These are phyloP conservation scores for Aspergillus cristatus DNA, from an alignment of 495 filamentous ascomycete genomes.

Conservation along the genomic window DNA sequence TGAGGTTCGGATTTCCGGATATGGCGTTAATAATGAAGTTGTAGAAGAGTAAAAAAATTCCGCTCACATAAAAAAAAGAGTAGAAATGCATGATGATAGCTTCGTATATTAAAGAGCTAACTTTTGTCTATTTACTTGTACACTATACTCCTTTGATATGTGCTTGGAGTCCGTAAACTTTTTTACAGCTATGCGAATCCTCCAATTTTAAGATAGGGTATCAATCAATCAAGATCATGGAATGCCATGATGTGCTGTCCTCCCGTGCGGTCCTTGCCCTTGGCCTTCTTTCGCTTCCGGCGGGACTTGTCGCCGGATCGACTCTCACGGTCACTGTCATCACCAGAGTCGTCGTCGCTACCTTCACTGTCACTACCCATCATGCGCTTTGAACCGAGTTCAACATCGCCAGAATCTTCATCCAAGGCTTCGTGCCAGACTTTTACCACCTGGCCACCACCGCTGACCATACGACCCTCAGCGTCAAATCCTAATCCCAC, in stretches of 20 bases:
- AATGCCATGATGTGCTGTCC: conserved; percentile 56
- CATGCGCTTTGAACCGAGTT: conserved; percentile 25
- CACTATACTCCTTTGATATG: too few species aligned
- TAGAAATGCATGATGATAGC: too few species aligned
- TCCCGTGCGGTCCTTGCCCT: conserved; percentile 41
- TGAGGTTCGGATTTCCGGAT: conserved; percentile 7
- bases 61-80: too few species aligned
- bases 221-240: conserved; percentile 50
- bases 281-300: conserved; percentile 51
- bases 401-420: conserved; percentile 29
- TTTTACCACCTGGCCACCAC: conserved; percentile 73
- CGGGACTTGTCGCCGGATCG: conserved; percentile 29
- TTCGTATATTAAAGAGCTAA: too few species aligned
- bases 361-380: conserved; percentile 35
- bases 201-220: conserved; percentile 21
- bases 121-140: too few species aligned
- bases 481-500: conserved; percentile 73
- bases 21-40: neutral
- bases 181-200: too few species aligned
- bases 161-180: too few species aligned
- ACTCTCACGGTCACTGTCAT: conserved; percentile 32
- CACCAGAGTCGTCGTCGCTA: conserved; percentile 34
- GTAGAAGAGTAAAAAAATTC: too few species aligned
- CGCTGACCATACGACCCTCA: conserved; percentile 74
- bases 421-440: conserved; percentile 62